Evolutionary conservation across 2,329 filamentous ascomycete genomes (phyloP), one percentile per base, ranked within the genome.

Genomic region (Diaporthe vaccinii): DNA sequence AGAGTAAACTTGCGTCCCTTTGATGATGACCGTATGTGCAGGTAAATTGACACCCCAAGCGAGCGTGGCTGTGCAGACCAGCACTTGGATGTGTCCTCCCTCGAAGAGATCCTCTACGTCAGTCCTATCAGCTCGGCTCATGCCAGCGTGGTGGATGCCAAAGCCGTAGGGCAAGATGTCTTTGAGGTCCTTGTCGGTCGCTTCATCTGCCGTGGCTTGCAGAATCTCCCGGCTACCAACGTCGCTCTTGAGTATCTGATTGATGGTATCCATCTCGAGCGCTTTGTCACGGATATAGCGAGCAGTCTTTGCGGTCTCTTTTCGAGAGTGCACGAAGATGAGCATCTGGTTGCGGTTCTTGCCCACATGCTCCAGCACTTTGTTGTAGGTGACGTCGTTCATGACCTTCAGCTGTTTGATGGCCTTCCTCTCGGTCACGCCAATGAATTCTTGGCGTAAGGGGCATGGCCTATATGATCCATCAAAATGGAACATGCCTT

Each of bases 341-440:
- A 99, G 91, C 96, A 99, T 98, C 84, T 99, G 97, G 80, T 99
- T 98, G 78, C 94, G 92, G 81, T 97, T 93, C 75, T 93, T 93
- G 9, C 97, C 97, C 41, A 98, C 96, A 82, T 98, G 96, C 84
- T 99, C 97, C 73, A 99, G 91, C 39, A 98, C 96, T 84, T 99
- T 99, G 78, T 93, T 97, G 84, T 99, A 99, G 75, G 95, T 98
- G 73, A 99, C 96, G 80, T 99, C 97, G 82, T 99, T 99, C 97
- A 99, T 99, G 0, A 94, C 97, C 89, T 98, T 98, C 73, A 99
- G 88, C 84, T 99, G 97, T 85, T 98, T 99, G 86, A 99, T 99
- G 8, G 97, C 94, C 84, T 98, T 98, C 86, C 97, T 97, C 79
- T 99, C 97, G 0, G 96, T 98, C 58, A 99, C 94, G 72, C 97